These are phyloP conservation scores for Waltergamsia citrina DNA, from an alignment of 2,329 filamentous ascomycete species.

Conservation along the genomic window DNA sequence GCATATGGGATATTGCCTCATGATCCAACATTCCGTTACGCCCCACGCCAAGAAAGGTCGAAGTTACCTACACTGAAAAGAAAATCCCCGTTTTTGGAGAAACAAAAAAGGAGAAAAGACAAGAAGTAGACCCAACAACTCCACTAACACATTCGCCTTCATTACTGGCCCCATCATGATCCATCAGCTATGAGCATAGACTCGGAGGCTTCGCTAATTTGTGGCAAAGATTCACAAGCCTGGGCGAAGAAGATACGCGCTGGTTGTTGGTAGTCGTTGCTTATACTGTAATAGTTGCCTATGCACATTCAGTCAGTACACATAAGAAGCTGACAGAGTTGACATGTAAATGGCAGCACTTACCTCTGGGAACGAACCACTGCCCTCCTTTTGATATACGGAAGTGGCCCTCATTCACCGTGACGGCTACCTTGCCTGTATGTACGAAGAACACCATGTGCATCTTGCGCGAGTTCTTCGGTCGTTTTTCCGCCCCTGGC, in stretches of 20 bases:
- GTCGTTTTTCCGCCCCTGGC: constrained; percentile 71
- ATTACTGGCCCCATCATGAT: too few species aligned
- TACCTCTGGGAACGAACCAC: constrained; percentile 93
- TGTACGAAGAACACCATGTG: constrained; percentile 95
- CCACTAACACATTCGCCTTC: too few species aligned
- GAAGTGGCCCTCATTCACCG: constrained; percentile 66
- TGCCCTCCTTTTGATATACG: constrained; percentile 79
- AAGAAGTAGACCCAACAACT: too few species aligned
- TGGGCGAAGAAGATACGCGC: constrained; percentile 90
- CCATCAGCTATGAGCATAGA: not conserved
- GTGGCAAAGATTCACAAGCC: constrained; percentile 55
- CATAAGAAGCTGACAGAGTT: constrained; percentile 3
- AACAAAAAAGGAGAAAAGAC: not conserved
- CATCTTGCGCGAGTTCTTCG: constrained; percentile 92
- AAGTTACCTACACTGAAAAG: too few species aligned
- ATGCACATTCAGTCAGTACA: not conserved
- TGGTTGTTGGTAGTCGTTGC: constrained; percentile 63
- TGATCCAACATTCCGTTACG: too few species aligned
- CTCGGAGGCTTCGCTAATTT: not conserved
- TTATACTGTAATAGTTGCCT: constrained; percentile 93
- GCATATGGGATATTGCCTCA: too few species aligned
- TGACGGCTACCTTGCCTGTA: constrained; percentile 71
- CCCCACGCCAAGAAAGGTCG: too few species aligned
- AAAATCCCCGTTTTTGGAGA: not conserved
- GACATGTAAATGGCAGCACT: constrained; percentile 21